phyloP scores from a whole-genome alignment of 495 filamentous ascomycete genomes.

The Podospora bellae-mahoneyi region DNA sequence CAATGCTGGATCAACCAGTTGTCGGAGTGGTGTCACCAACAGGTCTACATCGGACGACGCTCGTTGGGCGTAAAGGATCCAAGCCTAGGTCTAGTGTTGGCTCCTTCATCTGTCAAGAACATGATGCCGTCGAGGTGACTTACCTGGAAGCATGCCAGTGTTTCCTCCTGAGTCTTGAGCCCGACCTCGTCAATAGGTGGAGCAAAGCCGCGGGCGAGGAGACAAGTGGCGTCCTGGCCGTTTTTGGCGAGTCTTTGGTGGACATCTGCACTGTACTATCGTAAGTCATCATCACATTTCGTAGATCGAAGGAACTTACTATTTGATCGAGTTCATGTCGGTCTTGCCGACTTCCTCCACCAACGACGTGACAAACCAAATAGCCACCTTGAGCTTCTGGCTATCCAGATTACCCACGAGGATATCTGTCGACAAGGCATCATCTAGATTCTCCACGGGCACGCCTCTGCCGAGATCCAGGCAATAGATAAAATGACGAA shows the following conservation, averaged over 20 bases:
- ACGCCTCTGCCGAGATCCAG: conserved; percentile 51
- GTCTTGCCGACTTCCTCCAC: conserved; percentile 74
- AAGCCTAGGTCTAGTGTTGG: conserved; percentile 44
- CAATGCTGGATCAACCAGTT: conserved; percentile 54
- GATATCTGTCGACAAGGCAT: conserved; percentile 48
- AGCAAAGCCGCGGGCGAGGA: conserved; percentile 48
- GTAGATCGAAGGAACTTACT: conserved; percentile 38
- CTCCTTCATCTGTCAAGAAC: conserved; percentile 1
- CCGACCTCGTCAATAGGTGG: conserved; percentile 25
- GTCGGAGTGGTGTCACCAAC: conserved; percentile 53
- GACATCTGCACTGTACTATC: conserved; percentile 32
- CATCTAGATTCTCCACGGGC: conserved; percentile 47
- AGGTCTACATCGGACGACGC: conserved; percentile 51
- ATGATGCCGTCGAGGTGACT: background rate
- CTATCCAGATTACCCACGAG: conserved; percentile 54
- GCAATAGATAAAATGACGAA: conserved; percentile 66
- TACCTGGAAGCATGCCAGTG: conserved; percentile 61
- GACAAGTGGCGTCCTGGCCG: conserved; percentile 45
- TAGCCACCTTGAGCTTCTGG: conserved; percentile 53
- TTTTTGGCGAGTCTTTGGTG: conserved; percentile 52
- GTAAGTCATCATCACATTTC: conserved; percentile 10
- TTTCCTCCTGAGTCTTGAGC: conserved; percentile 42
- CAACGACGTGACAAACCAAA: conserved; percentile 71
- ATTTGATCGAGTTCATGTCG: conserved; percentile 54
- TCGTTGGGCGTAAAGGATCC: conserved; percentile 66